These are phyloP conservation scores for Fusarium luffae DNA, from an alignment of 2,329 filamentous ascomycete species.

Conservation along the genomic window DNA sequence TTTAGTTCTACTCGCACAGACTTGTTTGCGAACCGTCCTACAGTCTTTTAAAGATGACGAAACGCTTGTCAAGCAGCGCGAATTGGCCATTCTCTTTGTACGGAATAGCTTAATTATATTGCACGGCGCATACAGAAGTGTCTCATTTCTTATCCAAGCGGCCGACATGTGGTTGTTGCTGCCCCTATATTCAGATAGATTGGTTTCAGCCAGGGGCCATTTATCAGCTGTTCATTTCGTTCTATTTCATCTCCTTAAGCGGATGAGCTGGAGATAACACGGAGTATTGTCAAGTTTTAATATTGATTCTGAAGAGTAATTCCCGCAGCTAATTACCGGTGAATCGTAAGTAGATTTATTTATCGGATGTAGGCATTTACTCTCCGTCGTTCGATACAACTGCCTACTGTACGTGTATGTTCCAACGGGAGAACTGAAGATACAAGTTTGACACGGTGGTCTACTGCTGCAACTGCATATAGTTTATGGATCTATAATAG, in stretches of 20 bases:
- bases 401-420: slow-evolving; percentile 6
- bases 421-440: neutral
- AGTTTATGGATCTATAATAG: neutral
- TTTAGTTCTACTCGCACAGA: slow-evolving; percentile 29
- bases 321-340: slow-evolving; percentile 26
- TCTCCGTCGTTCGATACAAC: slow-evolving; percentile 14
- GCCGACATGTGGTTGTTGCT: slow-evolving; percentile 3
- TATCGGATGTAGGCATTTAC: neutral
- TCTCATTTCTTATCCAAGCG: slow-evolving; percentile 17
- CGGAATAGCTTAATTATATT: slow-evolving; percentile 20
- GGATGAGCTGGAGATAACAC: slow-evolving; percentile 30
- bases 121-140: slow-evolving; percentile 2
- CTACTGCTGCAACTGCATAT: neutral
- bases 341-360: neutral
- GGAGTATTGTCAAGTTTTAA: slow-evolving; percentile 13
- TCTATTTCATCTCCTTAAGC: slow-evolving; percentile 22
- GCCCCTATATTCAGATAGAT: slow-evolving; percentile 29
- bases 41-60: slow-evolving; percentile 11
- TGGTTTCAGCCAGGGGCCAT: slow-evolving; percentile 13
- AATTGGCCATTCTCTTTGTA: slow-evolving; percentile 23
- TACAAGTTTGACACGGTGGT: neutral
- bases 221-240: slow-evolving; percentile 23
- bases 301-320: slow-evolving; percentile 3
- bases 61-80: slow-evolving; percentile 1
- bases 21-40: slow-evolving; percentile 23